These are phyloP conservation scores for Pisolithus orientalis DNA, from an alignment of 768 basidiomycete genomes.

Conservation along the genomic window DNA sequence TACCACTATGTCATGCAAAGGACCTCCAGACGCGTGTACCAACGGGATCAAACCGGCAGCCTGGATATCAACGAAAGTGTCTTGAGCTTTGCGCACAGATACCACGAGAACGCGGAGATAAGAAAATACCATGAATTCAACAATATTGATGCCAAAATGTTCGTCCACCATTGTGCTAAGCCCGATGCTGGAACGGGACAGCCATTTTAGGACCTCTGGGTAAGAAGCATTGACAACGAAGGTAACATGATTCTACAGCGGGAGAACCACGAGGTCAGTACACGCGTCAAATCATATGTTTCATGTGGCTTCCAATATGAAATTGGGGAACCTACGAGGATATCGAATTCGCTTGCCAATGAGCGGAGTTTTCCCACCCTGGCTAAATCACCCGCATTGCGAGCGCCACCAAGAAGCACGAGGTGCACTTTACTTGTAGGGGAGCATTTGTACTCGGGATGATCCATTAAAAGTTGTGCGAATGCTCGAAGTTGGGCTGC, in stretches of 20 bases:
- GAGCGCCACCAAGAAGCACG: constrained; percentile 76
- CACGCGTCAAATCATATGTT: background rate
- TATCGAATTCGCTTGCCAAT: constrained; percentile 54
- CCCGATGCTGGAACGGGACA: constrained; percentile 75
- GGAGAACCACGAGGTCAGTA: background rate
- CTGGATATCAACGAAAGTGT: constrained; percentile 34
- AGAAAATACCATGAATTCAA: constrained; percentile 86
- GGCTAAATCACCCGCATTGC: constrained; percentile 68
- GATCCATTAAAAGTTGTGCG: constrained; percentile 43
- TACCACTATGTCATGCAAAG: constrained; percentile 84
- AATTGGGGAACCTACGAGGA: constrained; percentile 46
- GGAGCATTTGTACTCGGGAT: constrained; percentile 49
- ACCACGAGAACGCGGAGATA: constrained; percentile 2
- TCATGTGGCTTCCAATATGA: background rate
- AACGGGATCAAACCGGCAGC: constrained; percentile 92
- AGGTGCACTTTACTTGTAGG: constrained; percentile 40
- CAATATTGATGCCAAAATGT: constrained; percentile 97
- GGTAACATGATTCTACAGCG: constrained; percentile 53
- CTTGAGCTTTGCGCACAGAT: constrained; percentile 1
- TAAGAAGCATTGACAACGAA: constrained; percentile 86
- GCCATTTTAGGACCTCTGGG: constrained; percentile 57
- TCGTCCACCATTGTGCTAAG: constrained; percentile 97
- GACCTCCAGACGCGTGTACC: constrained; percentile 89
- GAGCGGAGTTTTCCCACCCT: constrained; percentile 57
- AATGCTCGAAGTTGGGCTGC: constrained; percentile 71